A percentile compares a stretch with the other conserved stretches of the same genome.
phyloP scores from a whole-genome alignment of 768 basidiomycete species.

The Baorangia bicolor region DNA sequence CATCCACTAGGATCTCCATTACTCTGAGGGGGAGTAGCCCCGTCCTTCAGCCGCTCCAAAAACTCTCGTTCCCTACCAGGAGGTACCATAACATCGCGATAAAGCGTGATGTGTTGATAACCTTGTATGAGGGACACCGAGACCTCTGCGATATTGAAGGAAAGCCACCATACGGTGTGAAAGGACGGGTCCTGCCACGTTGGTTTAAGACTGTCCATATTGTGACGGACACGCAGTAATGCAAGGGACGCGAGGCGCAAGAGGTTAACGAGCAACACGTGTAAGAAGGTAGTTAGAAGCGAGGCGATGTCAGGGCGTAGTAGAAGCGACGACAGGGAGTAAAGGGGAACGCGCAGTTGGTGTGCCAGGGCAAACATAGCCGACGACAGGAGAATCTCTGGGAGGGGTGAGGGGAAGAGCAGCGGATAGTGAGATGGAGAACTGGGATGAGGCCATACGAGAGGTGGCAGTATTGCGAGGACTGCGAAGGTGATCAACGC shows the following conservation, averaged over 20 bases:
- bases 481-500: constrained; percentile 48
- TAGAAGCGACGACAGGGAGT: constrained; percentile 35
- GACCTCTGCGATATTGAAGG: constrained; percentile 68
- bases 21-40: constrained; percentile 1
- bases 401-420: constrained; percentile 60
- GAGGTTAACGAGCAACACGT: constrained; percentile 50
- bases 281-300: constrained; percentile 41
- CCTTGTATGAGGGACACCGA: constrained; percentile 65
- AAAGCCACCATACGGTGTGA: constrained; percentile 71
- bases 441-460: constrained; percentile 45
- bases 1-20: constrained; percentile 11
- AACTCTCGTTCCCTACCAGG: constrained; percentile 41
- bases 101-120: constrained; percentile 64
- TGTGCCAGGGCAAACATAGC: constrained; percentile 47
- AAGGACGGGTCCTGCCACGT: constrained; percentile 61
- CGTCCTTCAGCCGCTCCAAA: constrained; percentile 31
- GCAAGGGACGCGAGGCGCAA: constrained; percentile 57
- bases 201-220: constrained; percentile 41
- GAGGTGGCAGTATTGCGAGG: constrained; percentile 48
- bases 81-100: constrained; percentile 64
- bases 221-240: constrained; percentile 49
- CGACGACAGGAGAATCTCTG: constrained; percentile 60
- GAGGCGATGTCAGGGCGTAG: constrained; percentile 29
- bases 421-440: constrained; percentile 42
- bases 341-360: constrained; percentile 34